Percentiles rank a stretch among this genome's conserved stretches.
phyloP scores from a whole-genome alignment of 2,329 filamentous ascomycete genomes.

The Rutstroemia sp. region DNA sequence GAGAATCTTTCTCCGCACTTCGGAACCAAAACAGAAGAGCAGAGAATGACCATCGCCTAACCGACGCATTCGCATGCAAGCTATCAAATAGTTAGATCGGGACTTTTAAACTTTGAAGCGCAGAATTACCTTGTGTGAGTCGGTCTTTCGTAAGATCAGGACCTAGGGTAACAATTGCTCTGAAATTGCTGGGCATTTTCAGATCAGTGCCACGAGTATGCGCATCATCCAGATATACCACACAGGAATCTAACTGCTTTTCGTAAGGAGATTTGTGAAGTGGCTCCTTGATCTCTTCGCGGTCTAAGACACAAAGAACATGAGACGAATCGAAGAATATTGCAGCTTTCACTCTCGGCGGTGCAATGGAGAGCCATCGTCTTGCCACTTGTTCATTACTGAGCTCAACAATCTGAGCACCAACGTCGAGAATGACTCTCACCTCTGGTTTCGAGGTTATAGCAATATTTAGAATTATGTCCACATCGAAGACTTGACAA shows the following conservation, averaged over 20 bases:
- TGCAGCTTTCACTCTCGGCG: slow-evolving; percentile 33
- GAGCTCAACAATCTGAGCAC: slow-evolving; percentile 60
- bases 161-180: slow-evolving; percentile 62
- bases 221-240: slow-evolving; percentile 63
- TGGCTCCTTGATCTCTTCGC: slow-evolving; percentile 36
- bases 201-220: slow-evolving; percentile 67
- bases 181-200: slow-evolving; percentile 47
- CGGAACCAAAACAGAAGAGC: slow-evolving; percentile 49
- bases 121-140: slow-evolving; percentile 8
- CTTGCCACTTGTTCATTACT: slow-evolving; percentile 46
- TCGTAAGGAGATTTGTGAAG: slow-evolving; percentile 52
- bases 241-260: slow-evolving; percentile 47
- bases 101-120: neutral
- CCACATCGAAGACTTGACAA: slow-evolving; percentile 25
- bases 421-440: slow-evolving; percentile 61
- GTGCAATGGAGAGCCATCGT: slow-evolving; percentile 40
- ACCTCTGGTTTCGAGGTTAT: slow-evolving; percentile 32
- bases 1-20: slow-evolving; percentile 49
- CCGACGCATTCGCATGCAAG: slow-evolving; percentile 65
- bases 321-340: slow-evolving; percentile 53
- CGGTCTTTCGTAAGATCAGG: slow-evolving; percentile 58
- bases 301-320: slow-evolving; percentile 45
- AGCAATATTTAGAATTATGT: slow-evolving; percentile 40
- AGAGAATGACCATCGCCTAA: slow-evolving; percentile 61
- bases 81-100: slow-evolving; percentile 31